Conservation (phyloP, 73 alveolate species). For the Effrenium voratum region DNA sequence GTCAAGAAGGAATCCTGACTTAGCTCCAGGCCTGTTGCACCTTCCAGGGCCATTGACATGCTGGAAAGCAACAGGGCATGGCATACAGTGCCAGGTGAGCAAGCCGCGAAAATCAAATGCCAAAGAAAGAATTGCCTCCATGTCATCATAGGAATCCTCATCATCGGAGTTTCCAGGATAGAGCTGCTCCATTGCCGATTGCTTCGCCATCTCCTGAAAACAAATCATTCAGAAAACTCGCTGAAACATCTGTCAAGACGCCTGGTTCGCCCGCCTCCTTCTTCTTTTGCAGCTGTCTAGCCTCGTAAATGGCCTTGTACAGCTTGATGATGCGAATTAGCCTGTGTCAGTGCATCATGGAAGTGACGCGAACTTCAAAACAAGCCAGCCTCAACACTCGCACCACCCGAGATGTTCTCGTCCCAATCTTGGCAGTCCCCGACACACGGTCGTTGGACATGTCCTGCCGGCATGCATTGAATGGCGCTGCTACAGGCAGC, state of each 20-base stretch:
- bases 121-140: slow-evolving; percentile 23
- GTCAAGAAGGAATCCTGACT: too few species aligned
- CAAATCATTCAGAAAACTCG: not conserved
- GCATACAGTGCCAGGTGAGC: too few species aligned
- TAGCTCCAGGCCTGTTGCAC: too few species aligned
- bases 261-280: slow-evolving; percentile 25
- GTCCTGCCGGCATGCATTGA: slow-evolving; percentile 8
- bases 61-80: too few species aligned
- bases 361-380: too few species aligned
- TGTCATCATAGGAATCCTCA: slow-evolving; percentile 87
- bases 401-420: slow-evolving; percentile 69
- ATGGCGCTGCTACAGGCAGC: not conserved
- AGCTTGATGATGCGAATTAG: slow-evolving; percentile 84
- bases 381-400: slow-evolving; percentile 65
- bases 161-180: slow-evolving; percentile 40
- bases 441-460: slow-evolving; percentile 86
- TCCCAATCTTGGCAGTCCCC: slow-evolving; percentile 78
- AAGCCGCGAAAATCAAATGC: too few species aligned
- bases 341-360: not conserved
- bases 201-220: slow-evolving; percentile 77
- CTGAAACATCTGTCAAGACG: too few species aligned
- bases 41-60: too few species aligned
- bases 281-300: slow-evolving; percentile 91
- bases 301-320: slow-evolving; percentile 92
- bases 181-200: slow-evolving; percentile 51